Base-by-base conservation (phyloP, 805 yeast genomes). In the Ogataea ramenticola region DNA sequence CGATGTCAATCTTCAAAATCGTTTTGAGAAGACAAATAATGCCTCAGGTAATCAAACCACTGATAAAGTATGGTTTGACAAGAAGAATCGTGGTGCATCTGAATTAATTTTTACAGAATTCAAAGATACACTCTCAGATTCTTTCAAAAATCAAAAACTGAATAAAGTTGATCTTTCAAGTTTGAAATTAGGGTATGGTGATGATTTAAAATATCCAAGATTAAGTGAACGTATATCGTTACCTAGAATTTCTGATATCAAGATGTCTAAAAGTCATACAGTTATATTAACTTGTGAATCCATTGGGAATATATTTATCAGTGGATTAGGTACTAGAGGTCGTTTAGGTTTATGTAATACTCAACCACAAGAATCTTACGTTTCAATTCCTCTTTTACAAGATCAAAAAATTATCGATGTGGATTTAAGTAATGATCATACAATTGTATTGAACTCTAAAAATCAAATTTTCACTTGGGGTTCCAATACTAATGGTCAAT, bases 391-490 rank as follows among this genome's bases (percentile, higher is more conserved):
- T 0, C 65, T 57, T 17, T 62, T 77, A 35, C 51, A 50, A 2
- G 48, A 55, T n/a, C 55, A 61, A 8, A 61, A 56, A 24, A 56
- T 67, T 2, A 45, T 63, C 1, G 54, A 58, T 24, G 63, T 79
- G 1, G 76, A 74, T 1, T 58, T 80, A 1, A 79, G 88, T 42
- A 77, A 79, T 51, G 83, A 84, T 53, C 96, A 86, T 56, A 67
- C 86, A 0, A 53, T 88, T 10, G 82, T 75, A 0, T 51, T 85
- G 19, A 74, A 83, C 0, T 54, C 64, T 0, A 51, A 61, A 15
- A 79, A 79, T 33, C 71, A 72, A n/a, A 65, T 87, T 1, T 83
- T 70, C 48, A 62, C 89, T 0, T 90, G 96, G 95, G 97, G 97
- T 0, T 70, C 78, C 47, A 86, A 86, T 54, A 67, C 71, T 16